Conservation (phyloP, 1,284 basidiomycete genomes). For the Fomitopsis palustris region DNA sequence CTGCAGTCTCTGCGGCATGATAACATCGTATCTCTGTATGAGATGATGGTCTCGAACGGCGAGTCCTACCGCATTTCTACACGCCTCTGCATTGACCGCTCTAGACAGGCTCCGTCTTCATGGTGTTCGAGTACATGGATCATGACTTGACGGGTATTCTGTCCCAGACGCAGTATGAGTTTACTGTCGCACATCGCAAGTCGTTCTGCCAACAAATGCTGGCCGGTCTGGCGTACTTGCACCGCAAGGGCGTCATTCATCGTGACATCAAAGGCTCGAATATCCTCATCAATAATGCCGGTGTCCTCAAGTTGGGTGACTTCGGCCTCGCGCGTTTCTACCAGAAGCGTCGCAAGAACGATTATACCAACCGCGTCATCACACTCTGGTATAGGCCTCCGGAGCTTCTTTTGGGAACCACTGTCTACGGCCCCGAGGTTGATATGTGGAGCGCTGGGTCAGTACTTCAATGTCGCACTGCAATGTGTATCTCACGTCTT, state of each 20-base stretch:
- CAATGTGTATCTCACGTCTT: background rate
- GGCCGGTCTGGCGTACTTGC: conserved; percentile 88
- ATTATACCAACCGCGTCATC: conserved; percentile 99
- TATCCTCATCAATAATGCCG: conserved; percentile 90
- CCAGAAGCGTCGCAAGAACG: conserved; percentile 83
- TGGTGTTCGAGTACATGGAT: conserved; percentile 99
- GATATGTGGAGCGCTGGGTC: conserved; percentile 99
- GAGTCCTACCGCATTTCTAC: conserved; percentile 18
- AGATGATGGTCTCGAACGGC: conserved; percentile 99
- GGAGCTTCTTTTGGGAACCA: conserved; percentile 93
- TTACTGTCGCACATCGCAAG: conserved; percentile 88
- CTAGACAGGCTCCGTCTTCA: conserved; percentile 84
- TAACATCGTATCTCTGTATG: conserved; percentile 87
- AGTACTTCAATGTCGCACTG: conserved; percentile 15
- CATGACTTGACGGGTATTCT: conserved; percentile 96
- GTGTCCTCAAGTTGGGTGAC: conserved; percentile 94
- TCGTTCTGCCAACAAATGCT: conserved; percentile 96
- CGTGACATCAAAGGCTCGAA: conserved; percentile 99
- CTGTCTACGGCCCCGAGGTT: conserved; percentile 97
- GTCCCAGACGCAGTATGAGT: conserved; percentile 84
- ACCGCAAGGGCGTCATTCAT: conserved; percentile 94
- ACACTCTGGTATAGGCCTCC: conserved; percentile 99
- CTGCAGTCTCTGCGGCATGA: conserved; percentile 87
- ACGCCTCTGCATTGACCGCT: background rate
- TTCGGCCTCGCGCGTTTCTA: conserved; percentile 98